phyloP scores from a whole-genome alignment of 768 basidiomycete species.

The Suillus placidus region DNA sequence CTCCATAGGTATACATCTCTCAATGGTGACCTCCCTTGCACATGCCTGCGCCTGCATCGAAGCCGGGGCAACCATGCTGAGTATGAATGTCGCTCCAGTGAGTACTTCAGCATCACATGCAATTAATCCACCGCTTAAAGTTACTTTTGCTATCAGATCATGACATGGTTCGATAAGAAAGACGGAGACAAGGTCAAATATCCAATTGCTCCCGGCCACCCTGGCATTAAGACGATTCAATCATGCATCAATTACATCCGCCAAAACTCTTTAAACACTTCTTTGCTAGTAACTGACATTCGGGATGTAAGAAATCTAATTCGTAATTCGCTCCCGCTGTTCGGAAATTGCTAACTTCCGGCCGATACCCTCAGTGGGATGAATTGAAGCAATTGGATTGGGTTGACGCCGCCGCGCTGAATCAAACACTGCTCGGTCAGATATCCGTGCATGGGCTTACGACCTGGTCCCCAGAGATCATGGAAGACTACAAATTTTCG shows the following conservation, averaged over 20 bases:
- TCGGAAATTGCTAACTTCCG: conserved; percentile 9
- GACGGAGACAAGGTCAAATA: conserved; percentile 21
- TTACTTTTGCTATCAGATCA: conserved; percentile 33
- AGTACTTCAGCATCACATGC: conserved; percentile 24
- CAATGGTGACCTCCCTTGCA: conserved; percentile 51
- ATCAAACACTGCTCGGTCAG: conserved; percentile 41
- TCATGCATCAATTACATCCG: conserved; percentile 48
- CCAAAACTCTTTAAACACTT: conserved; percentile 41
- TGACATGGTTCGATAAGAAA: conserved; percentile 45
- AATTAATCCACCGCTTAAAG: conserved; percentile 9
- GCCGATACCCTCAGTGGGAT: conserved; percentile 35
- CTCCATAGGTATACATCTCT: conserved; percentile 53
- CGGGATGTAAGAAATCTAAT: conserved; percentile 38
- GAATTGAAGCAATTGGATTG: conserved; percentile 46
- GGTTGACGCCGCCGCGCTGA: conserved; percentile 47
- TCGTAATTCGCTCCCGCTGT: neutral
- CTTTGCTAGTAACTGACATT: conserved; percentile 45
- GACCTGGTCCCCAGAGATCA: conserved; percentile 28
- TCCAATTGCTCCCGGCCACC: conserved; percentile 30
- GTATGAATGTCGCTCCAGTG: conserved; percentile 53
- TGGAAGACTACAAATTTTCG: conserved; percentile 19
- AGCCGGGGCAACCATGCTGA: conserved; percentile 50
- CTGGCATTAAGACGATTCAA: conserved; percentile 51
- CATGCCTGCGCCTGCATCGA: conserved; percentile 61
- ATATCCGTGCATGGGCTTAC: conserved; percentile 33